A percentile compares a stretch with the other conserved stretches of the same genome.
These are phyloP conservation scores for Fraxinus excelsior DNA, from an alignment of 257 asterid species.

Conservation along the genomic window DNA sequence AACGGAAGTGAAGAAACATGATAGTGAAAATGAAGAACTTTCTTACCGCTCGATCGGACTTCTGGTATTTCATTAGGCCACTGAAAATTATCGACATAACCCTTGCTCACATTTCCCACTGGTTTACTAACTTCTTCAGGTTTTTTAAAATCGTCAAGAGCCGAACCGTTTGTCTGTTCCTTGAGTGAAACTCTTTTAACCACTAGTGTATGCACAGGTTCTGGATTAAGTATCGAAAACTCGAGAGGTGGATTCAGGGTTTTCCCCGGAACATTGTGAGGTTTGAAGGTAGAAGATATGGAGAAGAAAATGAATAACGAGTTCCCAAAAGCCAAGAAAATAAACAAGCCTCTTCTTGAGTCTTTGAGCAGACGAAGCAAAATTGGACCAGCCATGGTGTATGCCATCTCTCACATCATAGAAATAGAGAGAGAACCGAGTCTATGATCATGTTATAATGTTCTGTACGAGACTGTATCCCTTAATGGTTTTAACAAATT, in stretches of 20 bases:
- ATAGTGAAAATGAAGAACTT: background rate
- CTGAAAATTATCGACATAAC: background rate
- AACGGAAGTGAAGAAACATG: background rate
- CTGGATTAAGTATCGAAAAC: slow-evolving; percentile 15
- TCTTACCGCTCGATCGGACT: slow-evolving; percentile 21
- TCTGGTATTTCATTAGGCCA: background rate
- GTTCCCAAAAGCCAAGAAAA: slow-evolving; percentile 37
- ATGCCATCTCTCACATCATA: background rate
- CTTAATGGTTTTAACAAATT: background rate
- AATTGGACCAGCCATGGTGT: background rate
- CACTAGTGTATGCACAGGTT: background rate
- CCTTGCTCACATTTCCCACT: background rate
- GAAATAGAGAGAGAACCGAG: background rate
- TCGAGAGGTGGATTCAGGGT: slow-evolving; percentile 24
- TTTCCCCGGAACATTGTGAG: slow-evolving; percentile 28
- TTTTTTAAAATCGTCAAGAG: background rate
- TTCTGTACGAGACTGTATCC: background rate
- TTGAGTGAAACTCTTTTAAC: background rate
- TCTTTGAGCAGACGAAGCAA: slow-evolving; percentile 14
- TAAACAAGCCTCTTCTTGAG: slow-evolving; percentile 20
- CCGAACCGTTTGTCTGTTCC: background rate
- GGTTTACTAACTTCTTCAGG: background rate
- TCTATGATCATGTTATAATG: background rate
- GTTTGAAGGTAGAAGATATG: slow-evolving; percentile 33
- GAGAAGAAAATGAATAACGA: slow-evolving; percentile 33